Evolutionary conservation across 495 filamentous ascomycete genomes (phyloP), one percentile per base, ranked within the genome.

Genomic region (Staphylotrichum tortipilum): DNA sequence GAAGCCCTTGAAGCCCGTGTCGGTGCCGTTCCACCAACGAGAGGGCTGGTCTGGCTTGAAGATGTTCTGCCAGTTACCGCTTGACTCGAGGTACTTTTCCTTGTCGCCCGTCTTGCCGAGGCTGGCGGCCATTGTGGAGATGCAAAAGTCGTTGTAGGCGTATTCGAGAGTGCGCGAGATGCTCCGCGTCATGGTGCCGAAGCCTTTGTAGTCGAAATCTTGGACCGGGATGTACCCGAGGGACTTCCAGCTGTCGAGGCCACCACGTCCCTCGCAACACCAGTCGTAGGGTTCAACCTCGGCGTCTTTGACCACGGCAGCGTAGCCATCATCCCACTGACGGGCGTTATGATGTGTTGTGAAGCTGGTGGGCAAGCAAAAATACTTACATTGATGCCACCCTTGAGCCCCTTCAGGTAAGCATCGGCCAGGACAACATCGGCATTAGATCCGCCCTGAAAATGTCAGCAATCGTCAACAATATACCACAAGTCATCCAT

Each of bases 81-180:
- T 79, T 1, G 82, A 76, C 17, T 63, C 59, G 4, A 75, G 64
- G 50, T 86, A 87, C 60, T 84, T 86, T 34, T 80, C 74, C 14
- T 70, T 67, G 49, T 85, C 81, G 7, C 49, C 57, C 0, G 64
- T 50, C 24, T 80, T 75, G 3, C 75, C 78, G 37, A 85, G 64
- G 0, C 63, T 67, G 17, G 74, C 63, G 3, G 78, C 82, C 58
- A 88, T 77, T 49, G 81, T 72, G 1, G 83, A 68, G 49, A 88
- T 84, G 49, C 77, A 80, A 57, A 84, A 89, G 62, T 89, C 85
- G 53, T 88, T 82, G 60, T 89, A 88, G 6, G 80, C 75, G 64
- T 89, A 89, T 58, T 89, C 85, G 0, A 89, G 73, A 0, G 84
- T 88, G 8, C 85, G 70, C 1, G 82, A 86, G 19, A 89, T 73